Conservation (phyloP, 2,329 filamentous ascomycete genomes). For the Achaetomium macrosporum region DNA sequence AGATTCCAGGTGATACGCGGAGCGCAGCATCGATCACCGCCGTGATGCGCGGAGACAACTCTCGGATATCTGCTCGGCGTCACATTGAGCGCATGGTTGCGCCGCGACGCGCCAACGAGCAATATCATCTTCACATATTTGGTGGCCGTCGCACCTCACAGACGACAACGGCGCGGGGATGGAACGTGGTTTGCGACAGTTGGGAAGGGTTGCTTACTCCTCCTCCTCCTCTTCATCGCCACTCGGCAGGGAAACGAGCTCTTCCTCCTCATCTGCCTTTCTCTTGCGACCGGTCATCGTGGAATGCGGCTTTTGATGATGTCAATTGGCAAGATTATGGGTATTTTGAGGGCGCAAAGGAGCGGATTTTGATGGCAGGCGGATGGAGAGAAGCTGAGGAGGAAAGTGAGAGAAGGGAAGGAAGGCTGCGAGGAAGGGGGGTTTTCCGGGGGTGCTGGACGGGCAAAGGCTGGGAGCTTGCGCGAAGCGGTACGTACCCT, state of each 20-base stretch:
- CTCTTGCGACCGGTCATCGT: slow-evolving; percentile 48
- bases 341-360: slow-evolving; percentile 9
- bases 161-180: slow-evolving; percentile 10
- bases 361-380: slow-evolving; percentile 17
- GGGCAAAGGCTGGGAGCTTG: slow-evolving; percentile 26
- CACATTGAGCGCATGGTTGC: slow-evolving; percentile 14
- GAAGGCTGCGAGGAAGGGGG: slow-evolving; percentile 23
- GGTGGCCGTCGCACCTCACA: slow-evolving; percentile 13
- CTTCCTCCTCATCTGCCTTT: slow-evolving; percentile 49
- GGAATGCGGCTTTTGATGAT: slow-evolving; percentile 9
- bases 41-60: not conserved
- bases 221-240: slow-evolving; percentile 49
- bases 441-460: slow-evolving; percentile 23
- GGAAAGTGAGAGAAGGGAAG: slow-evolving; percentile 24
- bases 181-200: slow-evolving; percentile 25
- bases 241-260: slow-evolving; percentile 50
- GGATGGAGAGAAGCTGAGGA: slow-evolving; percentile 14
- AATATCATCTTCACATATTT: not conserved
- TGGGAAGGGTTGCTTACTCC: slow-evolving; percentile 41
- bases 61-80: not conserved
- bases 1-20: not conserved
- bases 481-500: slow-evolving; percentile 26
- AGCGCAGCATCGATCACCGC: not conserved
- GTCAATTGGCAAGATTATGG: slow-evolving; percentile 26
- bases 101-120: slow-evolving; percentile 12